phyloP scores from a whole-genome alignment of 495 filamentous ascomycete genomes.

The Rhypophila decipiens region DNA sequence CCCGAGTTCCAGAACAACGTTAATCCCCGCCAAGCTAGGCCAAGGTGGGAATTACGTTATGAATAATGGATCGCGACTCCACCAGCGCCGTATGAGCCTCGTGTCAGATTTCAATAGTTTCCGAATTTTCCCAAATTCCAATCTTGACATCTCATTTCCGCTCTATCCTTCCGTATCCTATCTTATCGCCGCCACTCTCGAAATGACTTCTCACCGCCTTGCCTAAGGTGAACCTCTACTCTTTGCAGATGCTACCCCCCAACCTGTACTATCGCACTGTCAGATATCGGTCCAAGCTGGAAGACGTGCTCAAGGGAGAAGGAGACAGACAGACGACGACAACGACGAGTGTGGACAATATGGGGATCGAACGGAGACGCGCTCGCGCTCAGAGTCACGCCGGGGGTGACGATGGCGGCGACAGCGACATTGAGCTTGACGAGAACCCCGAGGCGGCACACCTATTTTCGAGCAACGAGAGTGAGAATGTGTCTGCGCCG shows the following conservation, averaged over 20 bases:
- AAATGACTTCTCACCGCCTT: constrained; percentile 10
- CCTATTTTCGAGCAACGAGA: constrained; percentile 14
- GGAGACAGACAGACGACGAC: not conserved
- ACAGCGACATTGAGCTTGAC: constrained; percentile 16
- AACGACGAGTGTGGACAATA: not conserved
- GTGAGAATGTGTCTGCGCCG: constrained; percentile 3
- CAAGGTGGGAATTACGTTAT: too few relatives aligned
- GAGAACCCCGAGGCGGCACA: constrained; percentile 17
- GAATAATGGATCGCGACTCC: not conserved
- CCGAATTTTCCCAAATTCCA: not conserved
- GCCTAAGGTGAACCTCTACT: not conserved
- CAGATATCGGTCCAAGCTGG: not conserved
- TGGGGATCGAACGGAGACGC: too few relatives aligned
- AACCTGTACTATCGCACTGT: not conserved
- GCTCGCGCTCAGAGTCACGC: too few relatives aligned
- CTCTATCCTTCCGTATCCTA: too few relatives aligned
- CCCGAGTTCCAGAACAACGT: too few relatives aligned
- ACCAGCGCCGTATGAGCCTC: not conserved
- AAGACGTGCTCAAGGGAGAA: not conserved
- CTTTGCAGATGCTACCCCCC: not conserved
- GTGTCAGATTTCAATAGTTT: not conserved
- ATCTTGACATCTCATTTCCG: too few relatives aligned
- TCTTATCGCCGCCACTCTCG: too few relatives aligned
- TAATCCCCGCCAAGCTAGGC: too few relatives aligned
- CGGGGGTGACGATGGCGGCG: too few relatives aligned